Conservation (phyloP, 371 early-diverging fungal genomes). For the Dinochytrium kinnereticum region DNA sequence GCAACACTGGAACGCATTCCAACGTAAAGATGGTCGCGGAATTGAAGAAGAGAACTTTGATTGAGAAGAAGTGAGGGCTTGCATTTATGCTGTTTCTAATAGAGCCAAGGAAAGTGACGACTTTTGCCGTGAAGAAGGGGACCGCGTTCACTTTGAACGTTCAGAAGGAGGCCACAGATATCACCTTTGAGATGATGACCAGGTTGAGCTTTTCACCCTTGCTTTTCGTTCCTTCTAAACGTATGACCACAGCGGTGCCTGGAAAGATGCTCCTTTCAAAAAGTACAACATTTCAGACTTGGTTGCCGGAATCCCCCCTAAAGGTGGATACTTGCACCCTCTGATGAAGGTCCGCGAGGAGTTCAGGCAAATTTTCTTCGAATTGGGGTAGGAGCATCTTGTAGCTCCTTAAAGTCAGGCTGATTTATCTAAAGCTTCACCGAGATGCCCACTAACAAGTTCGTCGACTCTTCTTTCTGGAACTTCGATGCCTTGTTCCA, state of each 20-base stretch:
- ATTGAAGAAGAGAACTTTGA: slow-evolving; percentile 87
- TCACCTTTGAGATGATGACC: slow-evolving; percentile 95
- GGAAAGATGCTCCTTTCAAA: slow-evolving; percentile 94
- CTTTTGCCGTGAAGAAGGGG: slow-evolving; percentile 91
- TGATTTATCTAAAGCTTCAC: slow-evolving; percentile 74
- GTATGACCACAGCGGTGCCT: slow-evolving; percentile 71
- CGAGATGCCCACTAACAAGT: slow-evolving; percentile 99
- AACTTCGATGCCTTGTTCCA: slow-evolving; percentile 99
- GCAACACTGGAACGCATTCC: slow-evolving; percentile 65
- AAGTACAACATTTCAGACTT: slow-evolving; percentile 98
- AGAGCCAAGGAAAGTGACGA: slow-evolving; percentile 71
- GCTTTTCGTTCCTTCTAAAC: slow-evolving; percentile 22
- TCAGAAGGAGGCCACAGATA: slow-evolving; percentile 91
- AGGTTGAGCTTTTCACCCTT: slow-evolving; percentile 51
- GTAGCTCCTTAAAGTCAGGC: neutral
- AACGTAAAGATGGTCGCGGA: slow-evolving; percentile 76
- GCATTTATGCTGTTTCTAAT: neutral
- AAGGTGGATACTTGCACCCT: slow-evolving; percentile 97
- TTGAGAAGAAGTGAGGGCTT: slow-evolving; percentile 43
- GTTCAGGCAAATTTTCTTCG: slow-evolving; percentile 99
- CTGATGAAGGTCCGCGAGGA: slow-evolving; percentile 99
- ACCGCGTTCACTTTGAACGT: slow-evolving; percentile 81
- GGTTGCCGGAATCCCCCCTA: slow-evolving; percentile 74
- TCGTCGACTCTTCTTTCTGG: slow-evolving; percentile 99
- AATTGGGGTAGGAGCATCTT: slow-evolving; percentile 78